phyloP scores from a whole-genome alignment of 2,329 filamentous ascomycete species.

The Elsinoe perseae region DNA sequence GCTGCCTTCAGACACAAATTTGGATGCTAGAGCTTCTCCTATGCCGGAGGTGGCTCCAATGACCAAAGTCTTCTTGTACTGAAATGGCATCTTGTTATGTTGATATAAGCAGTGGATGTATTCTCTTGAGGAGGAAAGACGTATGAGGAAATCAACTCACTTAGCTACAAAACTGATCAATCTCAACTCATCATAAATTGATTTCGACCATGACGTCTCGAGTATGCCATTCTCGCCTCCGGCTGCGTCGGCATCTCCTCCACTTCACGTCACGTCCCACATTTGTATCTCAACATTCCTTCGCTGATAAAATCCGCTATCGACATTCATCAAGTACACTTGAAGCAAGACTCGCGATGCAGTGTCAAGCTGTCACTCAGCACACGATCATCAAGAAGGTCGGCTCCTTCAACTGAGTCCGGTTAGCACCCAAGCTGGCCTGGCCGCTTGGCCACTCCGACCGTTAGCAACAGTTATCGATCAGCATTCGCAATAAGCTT shows the following conservation, averaged over 20 bases:
- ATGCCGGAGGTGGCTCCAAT: conserved; percentile 49
- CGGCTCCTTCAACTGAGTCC: background rate
- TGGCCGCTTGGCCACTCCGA: background rate
- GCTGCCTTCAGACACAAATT: conserved; percentile 41
- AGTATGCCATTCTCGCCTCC: background rate
- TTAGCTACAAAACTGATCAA: too few relatives aligned
- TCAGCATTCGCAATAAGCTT: background rate
- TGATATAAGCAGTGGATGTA: background rate
- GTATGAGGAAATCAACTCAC: too few relatives aligned
- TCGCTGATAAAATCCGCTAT: background rate
- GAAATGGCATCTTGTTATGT: conserved; percentile 31
- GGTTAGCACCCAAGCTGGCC: background rate
- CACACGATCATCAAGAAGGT: too few relatives aligned
- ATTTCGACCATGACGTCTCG: background rate
- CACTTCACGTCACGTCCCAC: background rate
- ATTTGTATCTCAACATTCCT: background rate
- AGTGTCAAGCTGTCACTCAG: too few relatives aligned
- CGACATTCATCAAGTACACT: background rate
- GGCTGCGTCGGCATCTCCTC: conserved; percentile 4
- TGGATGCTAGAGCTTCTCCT: conserved; percentile 44
- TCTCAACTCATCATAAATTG: too few relatives aligned
- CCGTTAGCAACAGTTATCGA: background rate
- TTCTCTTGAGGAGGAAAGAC: too few relatives aligned
- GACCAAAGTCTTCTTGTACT: conserved; percentile 47
- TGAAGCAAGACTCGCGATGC: background rate